Percentiles rank a stretch among this genome's conserved stretches.
Evolutionary conservation across 176 grass and related monocot species (phyloP).

Genomic region (Ampelocalamus luodianensis): DNA sequence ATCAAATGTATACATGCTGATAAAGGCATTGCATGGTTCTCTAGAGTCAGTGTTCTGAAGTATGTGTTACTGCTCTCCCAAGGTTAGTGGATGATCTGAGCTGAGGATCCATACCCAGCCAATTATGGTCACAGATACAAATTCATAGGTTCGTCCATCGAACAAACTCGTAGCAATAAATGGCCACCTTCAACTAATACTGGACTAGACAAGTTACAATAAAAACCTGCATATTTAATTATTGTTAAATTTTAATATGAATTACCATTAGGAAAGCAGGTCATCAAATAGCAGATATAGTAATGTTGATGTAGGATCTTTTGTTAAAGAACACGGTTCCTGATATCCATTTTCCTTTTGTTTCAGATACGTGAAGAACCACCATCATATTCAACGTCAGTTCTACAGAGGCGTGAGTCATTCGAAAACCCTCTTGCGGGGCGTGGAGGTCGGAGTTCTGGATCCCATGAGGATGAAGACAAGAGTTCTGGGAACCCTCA

Average conservation of each 20-base stretch:
- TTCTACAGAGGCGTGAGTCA: conserved; percentile 73
- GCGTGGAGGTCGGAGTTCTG: conserved; percentile 63
- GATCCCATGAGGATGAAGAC: conserved; percentile 64
- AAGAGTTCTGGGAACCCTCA: conserved; percentile 82
- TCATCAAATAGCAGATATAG: conserved; percentile 51
- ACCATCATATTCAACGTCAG: conserved; percentile 70
- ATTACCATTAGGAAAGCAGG: conserved; percentile 44
- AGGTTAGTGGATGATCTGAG: not conserved
- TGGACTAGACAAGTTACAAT: not conserved
- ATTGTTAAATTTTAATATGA: not conserved
- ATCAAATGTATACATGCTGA: not conserved
- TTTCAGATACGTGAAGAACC: conserved; percentile 95
- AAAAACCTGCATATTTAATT: conserved; percentile 28
- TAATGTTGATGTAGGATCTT: conserved; percentile 44
- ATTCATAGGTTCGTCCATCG: not conserved
- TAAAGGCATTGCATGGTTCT: not conserved
- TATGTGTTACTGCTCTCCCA: not conserved
- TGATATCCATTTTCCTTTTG: conserved; percentile 30
- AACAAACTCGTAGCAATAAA: not conserved
- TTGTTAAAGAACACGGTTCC: not conserved
- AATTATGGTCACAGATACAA: conserved; percentile 3
- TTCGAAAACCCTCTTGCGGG: conserved; percentile 84
- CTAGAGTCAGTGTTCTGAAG: not conserved
- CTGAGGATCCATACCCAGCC: not conserved
- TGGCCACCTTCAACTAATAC: conserved; percentile 2